A percentile compares a stretch with the other conserved stretches of the same genome.
Conservation (phyloP, 176 grass and related monocot genomes). For the Oryza coarctata region DNA sequence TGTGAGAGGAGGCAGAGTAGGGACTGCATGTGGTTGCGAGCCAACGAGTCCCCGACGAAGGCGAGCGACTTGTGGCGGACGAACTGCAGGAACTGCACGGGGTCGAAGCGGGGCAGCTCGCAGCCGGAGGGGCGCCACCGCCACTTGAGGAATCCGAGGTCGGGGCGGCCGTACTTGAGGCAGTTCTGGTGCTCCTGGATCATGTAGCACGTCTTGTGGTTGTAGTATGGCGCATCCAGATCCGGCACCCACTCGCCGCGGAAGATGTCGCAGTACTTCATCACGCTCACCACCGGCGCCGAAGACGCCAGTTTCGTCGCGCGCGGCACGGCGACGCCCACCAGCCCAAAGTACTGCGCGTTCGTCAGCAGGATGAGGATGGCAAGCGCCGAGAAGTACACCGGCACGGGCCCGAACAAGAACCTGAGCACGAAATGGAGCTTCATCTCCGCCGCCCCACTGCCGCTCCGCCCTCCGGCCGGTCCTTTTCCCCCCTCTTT, state of each 20-base stretch:
- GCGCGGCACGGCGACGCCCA: conserved; percentile 45
- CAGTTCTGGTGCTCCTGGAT: conserved; percentile 82
- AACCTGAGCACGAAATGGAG: conserved; percentile 34
- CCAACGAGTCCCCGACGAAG: conserved; percentile 60
- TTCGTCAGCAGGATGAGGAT: conserved; percentile 64
- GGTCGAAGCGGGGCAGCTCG: conserved; percentile 69
- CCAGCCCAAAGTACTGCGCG: conserved; percentile 62
- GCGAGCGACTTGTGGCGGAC: conserved; percentile 45
- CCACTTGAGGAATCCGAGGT: conserved; percentile 65
- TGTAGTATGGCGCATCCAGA: conserved; percentile 62
- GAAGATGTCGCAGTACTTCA: conserved; percentile 74
- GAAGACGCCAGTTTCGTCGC: conserved; percentile 42
- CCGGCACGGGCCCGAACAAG: conserved; percentile 54
- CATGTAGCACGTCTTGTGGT: conserved; percentile 55
- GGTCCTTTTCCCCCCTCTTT: neutral
- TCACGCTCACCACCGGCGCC: conserved; percentile 53
- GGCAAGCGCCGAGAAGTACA: conserved; percentile 65
- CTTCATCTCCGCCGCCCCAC: conserved; percentile 37
- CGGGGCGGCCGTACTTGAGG: conserved; percentile 66
- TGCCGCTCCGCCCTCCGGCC: neutral
- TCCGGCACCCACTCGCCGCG: conserved; percentile 67
- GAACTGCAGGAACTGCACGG: conserved; percentile 61
- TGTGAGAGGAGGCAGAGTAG: conserved; percentile 59
- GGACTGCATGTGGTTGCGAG: conserved; percentile 61
- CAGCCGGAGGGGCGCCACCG: conserved; percentile 51